These are phyloP conservation scores for Gonium pectorale DNA, from an alignment of 139 green algal species.

Conservation along the genomic window DNA sequence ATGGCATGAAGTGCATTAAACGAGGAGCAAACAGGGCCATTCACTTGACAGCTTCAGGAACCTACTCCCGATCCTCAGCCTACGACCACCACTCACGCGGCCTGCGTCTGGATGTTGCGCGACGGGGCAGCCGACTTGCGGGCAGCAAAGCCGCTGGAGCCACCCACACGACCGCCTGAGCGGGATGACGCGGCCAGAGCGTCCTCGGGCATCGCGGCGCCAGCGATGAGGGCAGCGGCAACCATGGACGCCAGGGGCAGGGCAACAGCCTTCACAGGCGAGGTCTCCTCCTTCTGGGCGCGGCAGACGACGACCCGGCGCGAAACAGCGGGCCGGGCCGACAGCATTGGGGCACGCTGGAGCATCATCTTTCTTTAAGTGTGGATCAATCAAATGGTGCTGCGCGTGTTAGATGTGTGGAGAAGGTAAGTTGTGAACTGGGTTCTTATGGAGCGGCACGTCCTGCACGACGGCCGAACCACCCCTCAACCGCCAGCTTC, in stretches of 20 bases:
- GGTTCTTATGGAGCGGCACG: too few relatives aligned
- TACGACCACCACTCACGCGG: constrained; percentile 41
- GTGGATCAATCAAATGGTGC: too few relatives aligned
- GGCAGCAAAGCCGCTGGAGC: constrained; percentile 44
- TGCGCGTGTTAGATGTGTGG: too few relatives aligned
- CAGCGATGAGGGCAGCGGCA: constrained; percentile 45
- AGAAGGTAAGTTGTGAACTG: too few relatives aligned
- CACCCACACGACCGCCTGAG: constrained; percentile 48
- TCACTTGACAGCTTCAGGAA: too few relatives aligned
- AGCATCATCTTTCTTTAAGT: constrained; percentile 37
- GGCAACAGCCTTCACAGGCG: constrained; percentile 2
- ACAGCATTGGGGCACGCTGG: not conserved
- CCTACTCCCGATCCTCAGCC: not conserved
- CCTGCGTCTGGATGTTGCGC: constrained; percentile 27
- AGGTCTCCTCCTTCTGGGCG: constrained; percentile 23
- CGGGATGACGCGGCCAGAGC: constrained; percentile 39
- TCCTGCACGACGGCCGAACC: too few relatives aligned
- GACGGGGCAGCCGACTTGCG: constrained; percentile 12
- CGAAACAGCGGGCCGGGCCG: not conserved
- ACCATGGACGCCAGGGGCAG: constrained; percentile 51
- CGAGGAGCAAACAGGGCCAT: too few relatives aligned
- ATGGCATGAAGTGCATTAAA: too few relatives aligned
- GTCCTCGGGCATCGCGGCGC: constrained; percentile 47
- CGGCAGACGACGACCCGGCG: constrained; percentile 6
- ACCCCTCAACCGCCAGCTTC: too few relatives aligned